Conservation (phyloP, 495 filamentous ascomycete species). For the Aspergillus olivimuriae region DNA sequence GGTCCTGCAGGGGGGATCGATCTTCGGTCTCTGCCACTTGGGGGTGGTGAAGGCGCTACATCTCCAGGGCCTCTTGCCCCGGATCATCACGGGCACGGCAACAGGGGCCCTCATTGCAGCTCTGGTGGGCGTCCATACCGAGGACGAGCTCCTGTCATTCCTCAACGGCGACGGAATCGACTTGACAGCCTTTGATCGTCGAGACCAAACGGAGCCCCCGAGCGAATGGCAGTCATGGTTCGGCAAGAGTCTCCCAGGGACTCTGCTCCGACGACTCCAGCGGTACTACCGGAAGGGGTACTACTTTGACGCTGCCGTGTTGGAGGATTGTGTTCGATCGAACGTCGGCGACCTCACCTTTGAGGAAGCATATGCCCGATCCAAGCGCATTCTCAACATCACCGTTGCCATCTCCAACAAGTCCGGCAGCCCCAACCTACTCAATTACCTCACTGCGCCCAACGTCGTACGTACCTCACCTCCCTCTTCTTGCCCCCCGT, state of each 20-base stretch:
- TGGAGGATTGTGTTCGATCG: conserved; percentile 78
- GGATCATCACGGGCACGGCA: conserved; percentile 87
- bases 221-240: conserved; percentile 14
- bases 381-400: conserved; percentile 86
- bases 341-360: conserved; percentile 91
- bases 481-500: background rate
- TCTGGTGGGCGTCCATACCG: conserved; percentile 80
- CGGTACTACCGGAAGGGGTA: conserved; percentile 70
- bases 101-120: conserved; percentile 89
- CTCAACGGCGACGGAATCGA: conserved; percentile 76
- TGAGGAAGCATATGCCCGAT: conserved; percentile 83
- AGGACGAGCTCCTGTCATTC: conserved; percentile 74
- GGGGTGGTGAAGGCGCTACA: conserved; percentile 89
- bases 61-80: conserved; percentile 72
- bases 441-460: conserved; percentile 92
- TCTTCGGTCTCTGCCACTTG: conserved; percentile 87
- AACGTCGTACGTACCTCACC: conserved; percentile 65
- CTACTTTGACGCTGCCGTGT: conserved; percentile 72
- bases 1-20: conserved; percentile 83
- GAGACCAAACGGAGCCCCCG: conserved; percentile 10
- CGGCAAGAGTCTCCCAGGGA: conserved; percentile 43
- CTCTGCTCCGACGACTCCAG: conserved; percentile 52
- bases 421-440: conserved; percentile 72
- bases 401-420: conserved; percentile 71
- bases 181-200: conserved; percentile 65